These are phyloP conservation scores for Aspergillus carlsbadensis DNA, from an alignment of 495 filamentous ascomycete genomes.

Conservation along the genomic window DNA sequence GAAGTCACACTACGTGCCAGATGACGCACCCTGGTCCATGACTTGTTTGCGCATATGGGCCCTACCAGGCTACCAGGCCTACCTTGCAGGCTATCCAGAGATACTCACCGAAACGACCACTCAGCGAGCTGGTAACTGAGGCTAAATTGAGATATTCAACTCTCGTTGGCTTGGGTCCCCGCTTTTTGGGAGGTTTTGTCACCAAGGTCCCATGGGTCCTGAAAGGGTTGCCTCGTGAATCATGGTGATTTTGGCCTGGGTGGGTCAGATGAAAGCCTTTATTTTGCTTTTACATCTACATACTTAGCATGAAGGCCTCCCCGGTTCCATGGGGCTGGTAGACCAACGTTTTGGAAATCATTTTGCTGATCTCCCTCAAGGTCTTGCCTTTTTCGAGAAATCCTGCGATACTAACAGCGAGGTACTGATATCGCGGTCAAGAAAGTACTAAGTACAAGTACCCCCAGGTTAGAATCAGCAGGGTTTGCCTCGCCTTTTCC, in stretches of 20 bases:
- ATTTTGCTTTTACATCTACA: constrained; percentile 2
- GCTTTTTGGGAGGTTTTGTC: neutral
- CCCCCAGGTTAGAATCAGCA: neutral
- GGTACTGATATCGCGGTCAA: neutral
- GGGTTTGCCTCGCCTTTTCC: neutral
- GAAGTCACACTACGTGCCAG: neutral
- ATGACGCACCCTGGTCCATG: neutral
- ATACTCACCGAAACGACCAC: neutral
- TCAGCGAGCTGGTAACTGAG: neutral
- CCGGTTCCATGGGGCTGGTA: neutral
- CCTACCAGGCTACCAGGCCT: neutral
- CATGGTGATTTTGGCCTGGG: neutral
- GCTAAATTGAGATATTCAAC: neutral
- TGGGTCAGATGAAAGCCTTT: neutral
- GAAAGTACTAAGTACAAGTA: too few species aligned
- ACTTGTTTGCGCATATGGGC: neutral
- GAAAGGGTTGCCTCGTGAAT: neutral
- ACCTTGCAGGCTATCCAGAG: neutral
- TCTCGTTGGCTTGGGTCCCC: neutral
- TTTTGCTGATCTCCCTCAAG: neutral
- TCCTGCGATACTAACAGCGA: neutral
- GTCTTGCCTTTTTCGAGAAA: neutral
- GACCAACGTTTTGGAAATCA: neutral
- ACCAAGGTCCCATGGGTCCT: neutral
- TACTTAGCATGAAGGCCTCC: neutral